Evolutionary conservation across 2,329 filamentous ascomycete genomes (phyloP), one percentile per base, ranked within the genome.

Genomic region (Aspergillus phoenicis): DNA sequence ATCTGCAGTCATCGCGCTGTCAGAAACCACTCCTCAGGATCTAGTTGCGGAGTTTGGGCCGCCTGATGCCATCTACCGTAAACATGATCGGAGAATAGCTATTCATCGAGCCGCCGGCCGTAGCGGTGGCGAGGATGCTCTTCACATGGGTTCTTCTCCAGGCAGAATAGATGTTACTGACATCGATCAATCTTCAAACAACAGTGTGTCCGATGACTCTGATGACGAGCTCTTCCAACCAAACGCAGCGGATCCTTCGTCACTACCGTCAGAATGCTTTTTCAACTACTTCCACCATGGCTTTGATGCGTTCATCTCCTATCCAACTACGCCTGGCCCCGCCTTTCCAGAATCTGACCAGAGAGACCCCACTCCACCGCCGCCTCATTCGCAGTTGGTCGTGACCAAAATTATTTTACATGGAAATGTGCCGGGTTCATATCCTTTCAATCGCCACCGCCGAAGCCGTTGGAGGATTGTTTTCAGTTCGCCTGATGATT

Each of bases 271-370:
- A 7, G 82, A 85, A 69, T 93, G 89, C 66, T 99, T 98, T 74
- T 97, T 95, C 78, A 98, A 98, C 75, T 99, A 99, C 75, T 99
- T 97, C 73, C 90, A 94, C 66, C 89, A 97, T 64, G 95, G 95
- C 1, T 96, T 99, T 71, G 95, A 99, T 75, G 85, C 97, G 8
- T 83, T 98, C 5, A 85, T 99, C n/a, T 96, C 94, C 0, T 87
- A 88, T 30, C 89, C 91, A 0, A 87, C 86, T 0, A 73, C 83
- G 5, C 82, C 89, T 4, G 91, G 89, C 0, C 85, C 85, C 22
- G 80, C 81, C 6, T 88, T 90, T 0, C 89, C 88, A 11, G 79
- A 82, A 5, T 81, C 74, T 17, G 72, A 57, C n/a, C 55, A 67
- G 22, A 66, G 69, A 17, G 74, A 77, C 41, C 68, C 71, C 5